Base-by-base conservation (phyloP, 371 early-diverging fungal genomes). In the Saksenaea oblongispora region DNA sequence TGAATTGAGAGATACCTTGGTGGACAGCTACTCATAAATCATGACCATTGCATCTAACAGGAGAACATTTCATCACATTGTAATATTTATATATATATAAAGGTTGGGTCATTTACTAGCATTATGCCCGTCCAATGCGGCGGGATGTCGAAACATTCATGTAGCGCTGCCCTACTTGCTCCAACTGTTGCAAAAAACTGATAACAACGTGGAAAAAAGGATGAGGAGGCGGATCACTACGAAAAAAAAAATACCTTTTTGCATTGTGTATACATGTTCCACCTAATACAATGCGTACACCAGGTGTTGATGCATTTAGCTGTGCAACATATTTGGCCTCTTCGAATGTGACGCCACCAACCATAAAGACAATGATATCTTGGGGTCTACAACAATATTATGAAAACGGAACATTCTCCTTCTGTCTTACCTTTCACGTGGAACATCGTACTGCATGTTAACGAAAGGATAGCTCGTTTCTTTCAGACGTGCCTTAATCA, bases 301-400 rank as follows among this genome's bases (percentile, higher is more conserved):
- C 94, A 5, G 92, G 89, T 1, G 79, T 85, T 7, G 87, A 53
- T 2, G 89, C 85, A 72, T 94, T 95, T 10, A 96, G 73, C 78
- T 89, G 87, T 24, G 89, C 79, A 34, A 97, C 82, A 64, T 91
- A 91, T 54, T 89, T 75, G 2, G 95, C 94, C 69, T 98, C 99
- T 58, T 94, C 96, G 76, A 89, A 94, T 0, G 98, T 98, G 0
- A 87, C 82, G 11, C 99, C 99, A 28, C 97, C 97, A 56, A 95
- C 84, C 53, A 98, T 88, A 74, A 96, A 97, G 10, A 98, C 86
- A 55, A 98, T 91, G 53, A 97, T 84, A 71, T 97, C 96, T 67
- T 95, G 95, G 15, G 96, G 95, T 69, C 96, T 90, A 66, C 18
- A 2, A 24, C 41, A 10, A 58, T 9, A 22, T 14, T 3, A 37